These are phyloP conservation scores for Daldinia bambusicola DNA, from an alignment of 495 filamentous ascomycete species.

Conservation along the genomic window DNA sequence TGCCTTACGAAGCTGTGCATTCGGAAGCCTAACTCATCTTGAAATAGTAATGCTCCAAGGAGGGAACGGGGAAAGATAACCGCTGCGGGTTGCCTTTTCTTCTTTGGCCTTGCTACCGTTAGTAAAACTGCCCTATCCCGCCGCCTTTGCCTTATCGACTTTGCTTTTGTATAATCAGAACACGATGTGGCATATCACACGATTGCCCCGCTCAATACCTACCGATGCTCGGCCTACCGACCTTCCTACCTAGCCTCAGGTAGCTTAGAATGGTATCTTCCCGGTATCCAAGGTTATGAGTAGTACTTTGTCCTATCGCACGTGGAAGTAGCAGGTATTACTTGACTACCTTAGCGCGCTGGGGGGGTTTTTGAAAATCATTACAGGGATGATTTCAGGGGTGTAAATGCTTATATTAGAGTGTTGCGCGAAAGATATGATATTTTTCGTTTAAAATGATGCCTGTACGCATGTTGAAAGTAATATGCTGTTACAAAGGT, in stretches of 20 bases:
- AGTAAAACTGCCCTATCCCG: background rate
- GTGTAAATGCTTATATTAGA: no score
- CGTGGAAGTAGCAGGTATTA: background rate
- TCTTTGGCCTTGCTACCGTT: background rate
- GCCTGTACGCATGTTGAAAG: no score
- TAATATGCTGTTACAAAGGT: no score
- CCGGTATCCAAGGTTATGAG: background rate
- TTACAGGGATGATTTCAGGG: no score
- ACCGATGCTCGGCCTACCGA: no score
- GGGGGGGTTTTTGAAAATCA: no score
- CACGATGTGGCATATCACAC: background rate
- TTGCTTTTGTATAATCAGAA: background rate
- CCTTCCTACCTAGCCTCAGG: no score
- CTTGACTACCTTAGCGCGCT: no score
- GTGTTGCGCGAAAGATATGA: no score
- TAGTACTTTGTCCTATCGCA: background rate
- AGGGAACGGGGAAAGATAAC: background rate
- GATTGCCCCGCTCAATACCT: background rate
- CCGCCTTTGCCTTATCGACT: background rate
- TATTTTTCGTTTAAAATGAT: no score
- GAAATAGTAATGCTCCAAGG: conserved; percentile 14
- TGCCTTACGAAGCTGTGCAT: conserved; percentile 2
- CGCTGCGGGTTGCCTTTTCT: conserved; percentile 5
- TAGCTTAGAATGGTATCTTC: background rate
- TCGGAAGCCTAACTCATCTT: conserved; percentile 10